A percentile compares a stretch with the other conserved stretches of the same genome.
Conservation (phyloP, 1,139 yeast species). For the Magnusiomyces suaveolens region DNA sequence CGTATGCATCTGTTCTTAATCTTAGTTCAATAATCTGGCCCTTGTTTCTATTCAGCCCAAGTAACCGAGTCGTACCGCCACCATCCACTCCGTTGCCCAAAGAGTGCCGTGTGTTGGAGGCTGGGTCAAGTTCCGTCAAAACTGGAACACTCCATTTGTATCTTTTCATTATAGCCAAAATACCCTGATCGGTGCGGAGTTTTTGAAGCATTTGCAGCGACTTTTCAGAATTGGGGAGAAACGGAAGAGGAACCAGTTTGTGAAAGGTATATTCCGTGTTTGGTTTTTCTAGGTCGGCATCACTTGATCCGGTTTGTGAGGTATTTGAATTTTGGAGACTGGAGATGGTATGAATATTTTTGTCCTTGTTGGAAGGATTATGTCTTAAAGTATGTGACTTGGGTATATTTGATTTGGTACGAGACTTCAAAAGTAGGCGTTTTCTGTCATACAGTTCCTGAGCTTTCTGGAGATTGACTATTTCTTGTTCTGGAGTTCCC, state of each 20-base stretch:
- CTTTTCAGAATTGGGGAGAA: constrained; percentile 28
- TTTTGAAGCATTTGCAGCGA: constrained; percentile 28
- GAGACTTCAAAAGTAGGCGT: neutral
- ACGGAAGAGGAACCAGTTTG: constrained; percentile 28
- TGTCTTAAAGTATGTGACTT: constrained; percentile 5
- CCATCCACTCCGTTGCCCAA: constrained; percentile 18
- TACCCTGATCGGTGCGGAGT: constrained; percentile 31
- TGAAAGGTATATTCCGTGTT: constrained; percentile 28
- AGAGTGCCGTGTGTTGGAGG: constrained; percentile 25
- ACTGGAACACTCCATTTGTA: constrained; percentile 32
- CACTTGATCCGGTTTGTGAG: neutral
- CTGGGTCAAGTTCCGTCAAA: constrained; percentile 36
- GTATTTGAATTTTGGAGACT: neutral
- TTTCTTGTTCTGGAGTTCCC: constrained; percentile 24
- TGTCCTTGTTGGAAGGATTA: neutral
- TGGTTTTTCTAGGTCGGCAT: constrained; percentile 3
- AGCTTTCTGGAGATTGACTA: constrained; percentile 23
- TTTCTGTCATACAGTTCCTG: constrained; percentile 13
- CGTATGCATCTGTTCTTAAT: constrained; percentile 34
- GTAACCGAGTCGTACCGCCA: constrained; percentile 16
- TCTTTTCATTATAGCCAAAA: constrained; percentile 32
- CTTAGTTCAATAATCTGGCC: constrained; percentile 35
- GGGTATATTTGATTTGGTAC: constrained; percentile 3
- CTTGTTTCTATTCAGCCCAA: constrained; percentile 32
- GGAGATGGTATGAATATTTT: neutral